Evolutionary conservation across 345 rosid genomes (phyloP).

Genomic region (Hibiscus syriacus): DNA sequence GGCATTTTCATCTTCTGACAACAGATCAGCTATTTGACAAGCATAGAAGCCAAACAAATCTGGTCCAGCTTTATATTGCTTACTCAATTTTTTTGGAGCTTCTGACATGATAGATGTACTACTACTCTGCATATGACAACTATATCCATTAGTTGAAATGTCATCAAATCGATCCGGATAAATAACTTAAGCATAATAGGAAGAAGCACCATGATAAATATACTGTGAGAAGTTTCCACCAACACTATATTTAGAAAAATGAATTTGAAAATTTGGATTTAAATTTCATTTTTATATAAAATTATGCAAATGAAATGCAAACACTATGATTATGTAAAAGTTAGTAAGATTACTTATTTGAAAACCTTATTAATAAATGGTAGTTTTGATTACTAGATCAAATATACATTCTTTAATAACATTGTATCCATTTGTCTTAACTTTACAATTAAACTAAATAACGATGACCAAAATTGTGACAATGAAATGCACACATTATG

Average conservation of each 20-base stretch:
- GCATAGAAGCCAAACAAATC: slow-evolving; percentile 39
- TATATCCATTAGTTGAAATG: background rate
- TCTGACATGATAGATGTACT: slow-evolving; percentile 20
- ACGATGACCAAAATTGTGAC: no score
- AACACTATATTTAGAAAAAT: background rate
- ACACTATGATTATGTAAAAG: no score
- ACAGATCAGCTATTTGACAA: slow-evolving; percentile 28
- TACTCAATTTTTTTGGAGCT: slow-evolving; percentile 12
- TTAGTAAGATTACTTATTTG: no score
- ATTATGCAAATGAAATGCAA: background rate
- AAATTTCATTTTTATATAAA: background rate
- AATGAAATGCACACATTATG: no score
- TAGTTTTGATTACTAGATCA: no score
- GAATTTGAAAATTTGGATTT: background rate
- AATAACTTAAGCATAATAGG: background rate
- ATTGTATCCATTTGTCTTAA: no score
- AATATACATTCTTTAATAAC: no score
- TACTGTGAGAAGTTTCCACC: background rate
- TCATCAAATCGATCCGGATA: background rate
- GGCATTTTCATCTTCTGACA: slow-evolving; percentile 29
- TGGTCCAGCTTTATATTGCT: slow-evolving; percentile 20
- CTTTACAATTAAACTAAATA: no score
- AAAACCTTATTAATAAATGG: no score
- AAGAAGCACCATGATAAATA: background rate
- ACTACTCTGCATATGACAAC: slow-evolving; percentile 17